Evolutionary conservation across 176 grass and related monocot species (phyloP).

Genomic region (Ananas comosus): DNA sequence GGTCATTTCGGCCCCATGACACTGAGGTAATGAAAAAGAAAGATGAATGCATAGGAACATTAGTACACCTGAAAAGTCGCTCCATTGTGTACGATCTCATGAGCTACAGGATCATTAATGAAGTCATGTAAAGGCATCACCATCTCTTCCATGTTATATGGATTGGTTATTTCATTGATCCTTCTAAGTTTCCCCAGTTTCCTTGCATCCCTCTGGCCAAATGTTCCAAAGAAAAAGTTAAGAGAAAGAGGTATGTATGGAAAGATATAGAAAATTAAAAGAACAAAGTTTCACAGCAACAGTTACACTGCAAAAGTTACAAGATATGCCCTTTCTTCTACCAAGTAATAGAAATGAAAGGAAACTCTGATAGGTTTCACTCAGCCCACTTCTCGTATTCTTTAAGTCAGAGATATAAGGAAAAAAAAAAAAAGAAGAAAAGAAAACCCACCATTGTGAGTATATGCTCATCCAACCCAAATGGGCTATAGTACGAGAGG

Average conservation of each 20-base stretch:
- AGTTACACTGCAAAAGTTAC: too few species aligned
- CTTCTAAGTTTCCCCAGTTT: conserved; percentile 24
- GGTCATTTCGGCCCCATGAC: too few species aligned
- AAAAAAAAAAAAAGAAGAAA: too few species aligned
- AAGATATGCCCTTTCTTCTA: not conserved
- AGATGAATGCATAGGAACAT: not conserved
- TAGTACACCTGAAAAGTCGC: conserved; percentile 87
- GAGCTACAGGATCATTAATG: conserved; percentile 73
- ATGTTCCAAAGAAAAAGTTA: conserved; percentile 10
- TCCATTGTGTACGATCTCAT: conserved; percentile 96
- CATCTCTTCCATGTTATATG: conserved; percentile 80
- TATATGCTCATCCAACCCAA: too few species aligned
- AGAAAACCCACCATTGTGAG: too few species aligned
- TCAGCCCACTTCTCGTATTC: too few species aligned
- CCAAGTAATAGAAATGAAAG: too few species aligned
- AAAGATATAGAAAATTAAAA: not conserved
- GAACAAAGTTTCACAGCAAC: not conserved
- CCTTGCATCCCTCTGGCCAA: conserved; percentile 63
- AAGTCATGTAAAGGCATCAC: conserved; percentile 87
- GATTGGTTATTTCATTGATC: conserved; percentile 38
- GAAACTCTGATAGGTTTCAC: too few species aligned
- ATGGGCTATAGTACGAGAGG: too few species aligned
- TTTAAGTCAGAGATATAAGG: too few species aligned
- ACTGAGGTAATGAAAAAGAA: too few species aligned
- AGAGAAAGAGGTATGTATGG: conserved; percentile 12